Evolutionary conservation across 164 flowering plant genomes (phyloP).

Genomic region (Berberis thunbergii): DNA sequence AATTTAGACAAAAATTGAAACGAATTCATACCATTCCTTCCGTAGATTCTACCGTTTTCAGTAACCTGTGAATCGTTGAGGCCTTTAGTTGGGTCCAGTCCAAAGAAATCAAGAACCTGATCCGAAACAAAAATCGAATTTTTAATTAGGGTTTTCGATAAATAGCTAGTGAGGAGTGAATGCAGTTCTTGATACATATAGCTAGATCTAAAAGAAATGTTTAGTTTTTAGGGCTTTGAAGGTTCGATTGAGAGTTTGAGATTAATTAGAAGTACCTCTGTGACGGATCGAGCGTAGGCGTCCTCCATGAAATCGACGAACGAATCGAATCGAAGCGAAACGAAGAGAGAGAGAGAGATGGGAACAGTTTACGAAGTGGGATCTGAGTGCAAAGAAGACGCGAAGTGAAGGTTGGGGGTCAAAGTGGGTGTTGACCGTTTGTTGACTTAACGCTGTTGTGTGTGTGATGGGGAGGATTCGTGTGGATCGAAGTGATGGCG

Average conservation of each 20-base stretch:
- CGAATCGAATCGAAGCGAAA: no score
- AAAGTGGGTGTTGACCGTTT: no score
- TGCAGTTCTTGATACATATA: no score
- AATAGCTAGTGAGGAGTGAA: no score
- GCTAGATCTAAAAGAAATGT: background rate
- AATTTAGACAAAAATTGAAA: background rate
- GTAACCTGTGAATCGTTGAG: constrained; percentile 74
- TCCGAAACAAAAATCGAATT: background rate
- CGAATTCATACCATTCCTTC: constrained; percentile 55
- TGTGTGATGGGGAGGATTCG: no score
- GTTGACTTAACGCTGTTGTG: no score
- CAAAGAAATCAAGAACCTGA: constrained; percentile 81
- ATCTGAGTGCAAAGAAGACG: no score
- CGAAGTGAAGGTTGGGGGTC: no score
- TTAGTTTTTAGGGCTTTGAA: background rate
- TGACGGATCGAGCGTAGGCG: constrained; percentile 75
- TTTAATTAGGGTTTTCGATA: background rate
- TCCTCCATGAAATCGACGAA: constrained; percentile 46
- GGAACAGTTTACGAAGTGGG: no score
- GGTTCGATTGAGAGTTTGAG: background rate
- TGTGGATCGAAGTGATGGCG: no score
- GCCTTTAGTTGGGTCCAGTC: constrained; percentile 72
- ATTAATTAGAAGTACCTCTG: constrained; percentile 40
- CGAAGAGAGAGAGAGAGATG: no score
- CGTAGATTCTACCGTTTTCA: constrained; percentile 55